Evolutionary conservation across 2,329 filamentous ascomycete genomes (phyloP).

Genomic region (Penicillium brevicompactum): DNA sequence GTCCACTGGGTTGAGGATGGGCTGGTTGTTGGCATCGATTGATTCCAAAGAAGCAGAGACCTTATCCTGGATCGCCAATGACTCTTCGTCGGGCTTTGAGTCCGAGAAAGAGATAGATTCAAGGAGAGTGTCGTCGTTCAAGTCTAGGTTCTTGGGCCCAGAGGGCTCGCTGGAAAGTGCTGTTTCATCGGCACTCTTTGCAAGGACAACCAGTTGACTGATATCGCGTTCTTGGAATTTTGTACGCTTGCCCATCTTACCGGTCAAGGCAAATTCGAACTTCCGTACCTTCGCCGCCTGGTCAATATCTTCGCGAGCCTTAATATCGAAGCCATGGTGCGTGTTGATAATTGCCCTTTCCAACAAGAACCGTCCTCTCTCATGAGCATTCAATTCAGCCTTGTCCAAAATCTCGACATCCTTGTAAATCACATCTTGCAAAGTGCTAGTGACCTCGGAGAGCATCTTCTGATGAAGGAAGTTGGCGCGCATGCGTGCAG

Average conservation of each 20-base stretch:
- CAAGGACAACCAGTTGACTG: slow-evolving; percentile 89
- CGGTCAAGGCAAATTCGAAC: slow-evolving; percentile 81
- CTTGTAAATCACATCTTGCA: slow-evolving; percentile 63
- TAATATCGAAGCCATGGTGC: slow-evolving; percentile 77
- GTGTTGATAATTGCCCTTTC: slow-evolving; percentile 84
- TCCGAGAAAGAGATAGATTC: slow-evolving; percentile 81
- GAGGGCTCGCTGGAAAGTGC: slow-evolving; percentile 31
- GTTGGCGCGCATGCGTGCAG: slow-evolving; percentile 70
- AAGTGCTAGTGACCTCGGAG: slow-evolving; percentile 60
- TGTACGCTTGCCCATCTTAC: slow-evolving; percentile 71
- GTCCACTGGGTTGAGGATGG: slow-evolving; percentile 78
- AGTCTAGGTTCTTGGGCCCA: slow-evolving; percentile 68
- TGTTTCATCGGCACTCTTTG: slow-evolving; percentile 64
- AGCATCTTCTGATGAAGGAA: slow-evolving; percentile 72
- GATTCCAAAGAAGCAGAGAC: slow-evolving; percentile 65
- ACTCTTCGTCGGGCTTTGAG: slow-evolving; percentile 47
- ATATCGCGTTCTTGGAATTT: slow-evolving; percentile 51
- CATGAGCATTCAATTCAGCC: slow-evolving; percentile 41
- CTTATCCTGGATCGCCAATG: slow-evolving; percentile 43
- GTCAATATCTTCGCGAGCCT: slow-evolving; percentile 71
- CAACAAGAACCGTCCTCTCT: slow-evolving; percentile 71
- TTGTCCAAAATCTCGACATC: slow-evolving; percentile 58
- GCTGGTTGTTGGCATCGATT: slow-evolving; percentile 77
- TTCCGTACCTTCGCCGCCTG: slow-evolving; percentile 67
- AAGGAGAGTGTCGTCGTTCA: slow-evolving; percentile 91